phyloP scores from a whole-genome alignment of 2,329 filamentous ascomycete species.

The Orbilia javanica region DNA sequence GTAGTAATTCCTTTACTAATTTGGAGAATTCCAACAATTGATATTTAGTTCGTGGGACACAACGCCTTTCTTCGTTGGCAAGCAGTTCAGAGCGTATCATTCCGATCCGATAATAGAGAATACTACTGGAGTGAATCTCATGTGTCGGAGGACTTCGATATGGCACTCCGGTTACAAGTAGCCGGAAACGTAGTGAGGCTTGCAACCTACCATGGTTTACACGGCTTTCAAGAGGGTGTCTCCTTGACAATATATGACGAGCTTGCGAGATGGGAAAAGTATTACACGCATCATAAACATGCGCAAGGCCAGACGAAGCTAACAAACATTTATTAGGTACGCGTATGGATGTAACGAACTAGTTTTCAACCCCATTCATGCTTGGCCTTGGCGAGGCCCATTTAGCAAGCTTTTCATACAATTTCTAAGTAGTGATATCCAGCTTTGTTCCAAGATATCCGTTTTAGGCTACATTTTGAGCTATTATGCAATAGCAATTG shows the following conservation, averaged over 20 bases:
- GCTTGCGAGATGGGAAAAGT: conserved; percentile 78
- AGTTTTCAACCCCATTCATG: conserved; percentile 75
- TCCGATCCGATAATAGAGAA: conserved; percentile 72
- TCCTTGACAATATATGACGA: conserved; percentile 81
- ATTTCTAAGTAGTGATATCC: conserved; percentile 74
- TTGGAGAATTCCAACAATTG: neutral
- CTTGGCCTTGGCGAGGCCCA: conserved; percentile 74
- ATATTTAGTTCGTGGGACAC: conserved; percentile 76
- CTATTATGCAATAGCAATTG: conserved; percentile 63
- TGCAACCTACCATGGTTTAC: conserved; percentile 74
- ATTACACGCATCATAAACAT: conserved; percentile 69
- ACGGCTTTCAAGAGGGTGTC: conserved; percentile 78
- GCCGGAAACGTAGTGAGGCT: conserved; percentile 78
- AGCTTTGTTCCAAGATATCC: conserved; percentile 76
- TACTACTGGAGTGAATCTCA: conserved; percentile 81
- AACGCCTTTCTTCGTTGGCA: conserved; percentile 81
- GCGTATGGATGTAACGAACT: conserved; percentile 74
- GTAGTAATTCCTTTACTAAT: too few relatives aligned
- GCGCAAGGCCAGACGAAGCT: neutral
- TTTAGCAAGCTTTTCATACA: conserved; percentile 75
- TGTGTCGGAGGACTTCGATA: conserved; percentile 83
- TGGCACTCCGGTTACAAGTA: conserved; percentile 78
- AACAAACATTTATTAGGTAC: neutral
- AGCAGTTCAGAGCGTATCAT: conserved; percentile 73
- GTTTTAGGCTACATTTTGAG: conserved; percentile 79